Percentiles rank a stretch among this genome's conserved stretches.
phyloP scores from a whole-genome alignment of 371 early-diverging fungal species.

The Apophysomyces elegans region DNA sequence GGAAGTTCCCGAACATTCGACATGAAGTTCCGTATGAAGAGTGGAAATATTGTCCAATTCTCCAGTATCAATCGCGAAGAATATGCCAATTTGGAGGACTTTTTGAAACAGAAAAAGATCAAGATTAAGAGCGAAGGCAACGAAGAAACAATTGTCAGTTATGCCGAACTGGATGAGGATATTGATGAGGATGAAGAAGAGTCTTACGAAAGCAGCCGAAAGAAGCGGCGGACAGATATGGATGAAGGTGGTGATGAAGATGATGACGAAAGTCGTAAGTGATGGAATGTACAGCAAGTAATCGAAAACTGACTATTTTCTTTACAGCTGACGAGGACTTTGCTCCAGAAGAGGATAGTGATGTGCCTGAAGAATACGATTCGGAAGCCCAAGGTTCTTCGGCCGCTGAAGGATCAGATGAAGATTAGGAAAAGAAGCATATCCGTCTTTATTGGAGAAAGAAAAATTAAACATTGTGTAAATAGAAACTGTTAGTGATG shows the following conservation, averaged over 20 bases:
- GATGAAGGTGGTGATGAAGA: conserved; percentile 49
- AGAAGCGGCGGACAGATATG: conserved; percentile 51
- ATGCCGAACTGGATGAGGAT: conserved; percentile 67
- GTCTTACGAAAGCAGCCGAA: conserved; percentile 39
- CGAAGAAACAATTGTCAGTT: conserved; percentile 63
- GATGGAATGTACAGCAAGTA: neutral
- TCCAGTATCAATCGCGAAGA: conserved; percentile 92
- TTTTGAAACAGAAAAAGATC: conserved; percentile 82
- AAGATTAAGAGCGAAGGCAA: conserved; percentile 78
- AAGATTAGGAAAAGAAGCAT: conserved; percentile 24
- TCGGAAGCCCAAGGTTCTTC: conserved; percentile 64
- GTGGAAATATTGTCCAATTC: conserved; percentile 81
- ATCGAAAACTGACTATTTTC: neutral
- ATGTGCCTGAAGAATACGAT: conserved; percentile 91
- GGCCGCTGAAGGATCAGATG: conserved; percentile 40
- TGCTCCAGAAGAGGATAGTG: conserved; percentile 83
- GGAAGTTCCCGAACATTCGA: conserved; percentile 88
- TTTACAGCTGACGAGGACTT: conserved; percentile 87
- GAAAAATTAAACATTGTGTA: neutral
- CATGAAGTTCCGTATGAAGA: conserved; percentile 86
- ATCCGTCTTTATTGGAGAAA: no score
- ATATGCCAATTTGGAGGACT: conserved; percentile 80
- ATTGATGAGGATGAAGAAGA: conserved; percentile 54
- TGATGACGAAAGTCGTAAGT: conserved; percentile 70
- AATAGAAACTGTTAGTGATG: conserved; percentile 1